Conservation (phyloP, 2,329 filamentous ascomycete genomes). For the Fusarium nelsonii region DNA sequence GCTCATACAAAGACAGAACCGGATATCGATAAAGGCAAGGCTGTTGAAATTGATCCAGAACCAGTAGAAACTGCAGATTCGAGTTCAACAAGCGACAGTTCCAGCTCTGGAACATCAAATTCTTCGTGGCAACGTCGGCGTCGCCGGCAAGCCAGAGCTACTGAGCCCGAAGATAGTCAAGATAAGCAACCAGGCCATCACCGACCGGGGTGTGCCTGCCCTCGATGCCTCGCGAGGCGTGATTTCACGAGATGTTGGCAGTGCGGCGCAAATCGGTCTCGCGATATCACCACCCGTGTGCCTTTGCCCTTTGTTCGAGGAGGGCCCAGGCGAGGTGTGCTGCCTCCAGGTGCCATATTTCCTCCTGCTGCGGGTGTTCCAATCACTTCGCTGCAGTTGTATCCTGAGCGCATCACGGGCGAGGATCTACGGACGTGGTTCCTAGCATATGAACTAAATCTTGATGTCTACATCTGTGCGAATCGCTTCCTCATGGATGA, state of each 20-base stretch:
- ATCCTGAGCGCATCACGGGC: constrained; percentile 52
- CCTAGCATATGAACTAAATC: constrained; percentile 59
- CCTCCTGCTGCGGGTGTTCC: constrained; percentile 6
- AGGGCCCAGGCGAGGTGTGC: constrained; percentile 15
- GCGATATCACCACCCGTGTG: constrained; percentile 5
- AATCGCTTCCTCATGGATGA: constrained; percentile 61
- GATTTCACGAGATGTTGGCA: constrained; percentile 44
- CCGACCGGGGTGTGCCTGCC: constrained; percentile 59
- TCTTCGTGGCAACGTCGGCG: constrained; percentile 40
- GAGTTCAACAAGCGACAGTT: constrained; percentile 48
- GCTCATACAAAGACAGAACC: constrained; percentile 38
- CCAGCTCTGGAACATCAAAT: constrained; percentile 34
- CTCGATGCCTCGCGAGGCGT: constrained; percentile 51
- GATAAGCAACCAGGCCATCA: constrained; percentile 61
- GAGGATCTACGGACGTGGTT: constrained; percentile 63
- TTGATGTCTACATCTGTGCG: constrained; percentile 64
- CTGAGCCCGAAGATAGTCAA: constrained; percentile 31
- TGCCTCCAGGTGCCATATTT: constrained; percentile 9
- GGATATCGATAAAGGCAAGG: constrained; percentile 58
- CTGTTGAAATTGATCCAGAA: constrained; percentile 43
- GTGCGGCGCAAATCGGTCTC: constrained; percentile 40
- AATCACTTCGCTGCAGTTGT: constrained; percentile 2
- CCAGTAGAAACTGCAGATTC: constrained; percentile 52
- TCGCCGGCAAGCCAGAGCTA: constrained; percentile 23
- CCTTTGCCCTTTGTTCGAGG: constrained; percentile 15